Evolutionary conservation across 306 rosid genomes (phyloP), one percentile per base, ranked within the genome.

Genomic region (Inga leiocalycina): DNA sequence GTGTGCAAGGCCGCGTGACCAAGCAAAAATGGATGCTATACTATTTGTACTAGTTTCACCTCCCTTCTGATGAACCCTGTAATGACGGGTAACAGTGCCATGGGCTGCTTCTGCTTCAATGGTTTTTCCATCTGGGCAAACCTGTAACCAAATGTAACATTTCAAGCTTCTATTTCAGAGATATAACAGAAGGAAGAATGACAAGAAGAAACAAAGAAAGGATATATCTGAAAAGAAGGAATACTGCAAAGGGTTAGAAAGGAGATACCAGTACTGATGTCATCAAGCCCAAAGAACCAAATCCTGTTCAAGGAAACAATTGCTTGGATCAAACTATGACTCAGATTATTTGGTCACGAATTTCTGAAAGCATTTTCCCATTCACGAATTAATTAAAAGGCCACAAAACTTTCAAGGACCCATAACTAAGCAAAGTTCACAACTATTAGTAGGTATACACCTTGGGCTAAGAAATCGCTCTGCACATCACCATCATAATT

Each of bases 41-140:
- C 99, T 96, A 87, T 93, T 96, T 80, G 99, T 96, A 91, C 99
- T 92, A 69, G 99, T 96, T 96, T 96, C 99, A 81, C 97, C 97
- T 57, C 99, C 98, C 84, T 91, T 88, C 81, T 93, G 98, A 79
- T 96, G 99, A 89, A 96, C 98, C 82, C 98, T 88, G 75, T 48
- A 96, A 83, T 96, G 99, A 46, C 98, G 89, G 13, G 99, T 96
- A 62, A 96, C 98, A 30, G 99, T 96, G 66, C 99, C 98, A 79
- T 96, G 99, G 51, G 99, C 99, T 54, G 98, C 99, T 88, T 95
- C 99, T 34, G 99, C 95, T 88, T 95, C 97, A 37, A 96, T 93
- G 72, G 99, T 96, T 89, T 92, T 96, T 78, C 99, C 98, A 90
- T 96, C 97, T 0, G 99, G 99, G 87, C 99, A 93, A 71, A 95